A percentile compares a stretch with the other conserved stretches of the same genome.
These are phyloP conservation scores for Suillus variegatus DNA, from an alignment of 768 basidiomycete genomes.

Conservation along the genomic window DNA sequence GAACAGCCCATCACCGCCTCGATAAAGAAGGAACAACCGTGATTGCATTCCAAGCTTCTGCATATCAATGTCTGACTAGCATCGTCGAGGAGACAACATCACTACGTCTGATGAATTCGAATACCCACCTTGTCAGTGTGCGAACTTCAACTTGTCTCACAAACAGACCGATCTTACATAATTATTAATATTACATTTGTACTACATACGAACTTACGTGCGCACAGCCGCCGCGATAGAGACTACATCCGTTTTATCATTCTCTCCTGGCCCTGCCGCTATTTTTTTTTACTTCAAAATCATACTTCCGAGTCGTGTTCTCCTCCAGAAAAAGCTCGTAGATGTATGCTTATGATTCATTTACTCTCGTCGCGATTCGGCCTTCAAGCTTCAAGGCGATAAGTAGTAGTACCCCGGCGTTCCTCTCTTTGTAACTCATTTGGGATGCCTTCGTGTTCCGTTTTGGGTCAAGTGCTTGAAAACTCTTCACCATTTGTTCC, in stretches of 20 bases:
- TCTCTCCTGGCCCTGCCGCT: not conserved
- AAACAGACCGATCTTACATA: not conserved
- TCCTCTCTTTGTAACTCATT: not conserved
- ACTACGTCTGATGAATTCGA: not conserved
- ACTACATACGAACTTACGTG: too few species aligned
- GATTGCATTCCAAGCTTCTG: not conserved
- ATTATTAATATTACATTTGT: not conserved
- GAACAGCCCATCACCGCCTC: not conserved
- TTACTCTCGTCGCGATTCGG: not conserved
- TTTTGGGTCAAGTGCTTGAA: not conserved
- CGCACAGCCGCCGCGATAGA: too few species aligned
- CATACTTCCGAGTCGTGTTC: not conserved
- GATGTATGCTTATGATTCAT: not conserved
- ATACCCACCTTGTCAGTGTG: too few species aligned
- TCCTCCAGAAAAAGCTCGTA: not conserved
- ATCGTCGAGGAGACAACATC: not conserved
- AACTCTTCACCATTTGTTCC: too few species aligned
- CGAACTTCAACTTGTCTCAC: too few species aligned
- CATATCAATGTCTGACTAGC: not conserved
- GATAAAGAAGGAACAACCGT: not conserved
- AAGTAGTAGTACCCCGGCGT: not conserved
- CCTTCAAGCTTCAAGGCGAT: not conserved
- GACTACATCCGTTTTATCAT: not conserved
- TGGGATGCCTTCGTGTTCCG: not conserved
- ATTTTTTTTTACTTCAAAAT: not conserved